These are phyloP conservation scores for Prinsepia uniflora DNA, from an alignment of 306 rosid genomes.

Conservation along the genomic window DNA sequence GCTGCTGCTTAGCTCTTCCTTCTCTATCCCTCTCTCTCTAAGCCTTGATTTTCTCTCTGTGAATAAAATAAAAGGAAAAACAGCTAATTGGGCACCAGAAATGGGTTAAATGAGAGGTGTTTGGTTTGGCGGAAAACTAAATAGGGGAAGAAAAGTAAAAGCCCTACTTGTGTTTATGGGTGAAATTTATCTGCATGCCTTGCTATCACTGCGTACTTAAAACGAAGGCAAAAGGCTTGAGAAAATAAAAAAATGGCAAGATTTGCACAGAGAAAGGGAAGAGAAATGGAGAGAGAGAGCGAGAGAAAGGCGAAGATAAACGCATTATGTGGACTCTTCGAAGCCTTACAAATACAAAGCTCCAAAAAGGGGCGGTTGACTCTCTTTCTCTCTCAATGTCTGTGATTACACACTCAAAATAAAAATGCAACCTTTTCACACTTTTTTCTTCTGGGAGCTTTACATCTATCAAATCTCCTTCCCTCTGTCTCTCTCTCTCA, in stretches of 20 bases:
- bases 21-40: slow-evolving; percentile 50
- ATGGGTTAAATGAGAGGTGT: slow-evolving; percentile 19
- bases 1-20: slow-evolving; percentile 52
- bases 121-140: slow-evolving; percentile 11
- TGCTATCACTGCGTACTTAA: slow-evolving; percentile 25
- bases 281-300: background rate
- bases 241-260: slow-evolving; percentile 18
- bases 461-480: slow-evolving; percentile 17
- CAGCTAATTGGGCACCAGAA: background rate
- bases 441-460: slow-evolving; percentile 17
- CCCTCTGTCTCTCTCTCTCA: background rate
- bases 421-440: slow-evolving; percentile 25
- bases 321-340: slow-evolving; percentile 70
- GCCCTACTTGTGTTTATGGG: slow-evolving; percentile 53
- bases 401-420: slow-evolving; percentile 37
- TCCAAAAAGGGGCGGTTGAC: slow-evolving; percentile 95
- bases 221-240: slow-evolving; percentile 2
- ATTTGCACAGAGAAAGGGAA: slow-evolving; percentile 23
- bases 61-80: background rate
- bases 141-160: background rate
- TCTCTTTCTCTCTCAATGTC: slow-evolving; percentile 27
- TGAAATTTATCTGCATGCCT: slow-evolving; percentile 61
- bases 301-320: slow-evolving; percentile 37
- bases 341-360: slow-evolving; percentile 81
- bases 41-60: too few species aligned